Evolutionary conservation across 2,329 filamentous ascomycete genomes (phyloP), one percentile per base, ranked within the genome.

Genomic region (Iodosphaeria phyllophila): DNA sequence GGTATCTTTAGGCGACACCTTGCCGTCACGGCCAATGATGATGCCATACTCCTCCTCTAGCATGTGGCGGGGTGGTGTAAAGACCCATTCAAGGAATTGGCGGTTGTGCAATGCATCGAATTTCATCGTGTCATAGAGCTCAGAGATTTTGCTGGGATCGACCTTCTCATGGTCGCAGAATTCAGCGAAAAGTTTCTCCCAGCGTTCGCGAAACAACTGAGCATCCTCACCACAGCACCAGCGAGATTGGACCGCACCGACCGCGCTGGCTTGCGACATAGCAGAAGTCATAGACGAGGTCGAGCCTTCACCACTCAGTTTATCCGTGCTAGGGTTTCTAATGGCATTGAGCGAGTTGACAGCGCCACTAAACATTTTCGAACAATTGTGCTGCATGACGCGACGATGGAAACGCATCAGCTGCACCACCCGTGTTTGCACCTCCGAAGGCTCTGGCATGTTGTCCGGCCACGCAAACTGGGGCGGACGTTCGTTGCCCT

Each of bases 121-220:
- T 50, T 98, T 98, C 89, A 98, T 95, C 12, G 86, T 95, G 48
- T 98, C 89, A 47, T 98, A 98, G 3, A 98, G 64, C 53, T 98
- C 89, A 5, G 83, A 93, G 32, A 98, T 86, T 56, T 98, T 98
- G 59, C 84, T 92, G 11, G 91, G 91, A 48, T 98, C 89, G 11
- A 95, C 83, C 56, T 98, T 98, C 41, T 98, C 89, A 2, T 79
- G 76, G 46, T 98, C 91, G 35, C 78, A 89, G 41, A 98, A 98
- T 44, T 98, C 89, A 23, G 74, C 70, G 51, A 98, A 98, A 2
- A 98, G 64, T 54, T 98, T 98, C 52, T 95, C 89, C 89, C 89
- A 98, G 16, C 89, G 70, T 48, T 98, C 89, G 36, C 77, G 79
- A 59, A 98, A 98, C 2, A 98, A 60, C 36, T 91, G 80, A 0